A percentile compares a stretch with the other conserved stretches of the same genome.
phyloP scores from a whole-genome alignment of 768 basidiomycete genomes.

The Boletus reticulatus region DNA sequence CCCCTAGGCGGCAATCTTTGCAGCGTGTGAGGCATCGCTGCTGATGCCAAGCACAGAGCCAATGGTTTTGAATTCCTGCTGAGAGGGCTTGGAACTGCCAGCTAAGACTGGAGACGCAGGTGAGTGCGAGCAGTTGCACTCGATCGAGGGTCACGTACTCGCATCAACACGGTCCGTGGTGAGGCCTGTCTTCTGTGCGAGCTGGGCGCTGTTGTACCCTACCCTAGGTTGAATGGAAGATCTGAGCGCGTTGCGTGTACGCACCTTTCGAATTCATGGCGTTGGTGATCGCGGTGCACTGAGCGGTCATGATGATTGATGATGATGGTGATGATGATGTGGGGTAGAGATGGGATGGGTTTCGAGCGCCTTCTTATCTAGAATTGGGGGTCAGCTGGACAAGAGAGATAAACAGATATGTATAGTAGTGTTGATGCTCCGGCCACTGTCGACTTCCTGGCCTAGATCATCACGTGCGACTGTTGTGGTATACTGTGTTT shows the following conservation, averaged over 20 bases:
- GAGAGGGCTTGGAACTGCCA: conserved; percentile 41
- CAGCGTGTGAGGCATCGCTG: conserved; percentile 25
- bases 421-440: neutral
- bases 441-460: too few relatives aligned
- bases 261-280: conserved; percentile 53
- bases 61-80: conserved; percentile 48
- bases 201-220: conserved; percentile 20
- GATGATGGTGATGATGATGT: conserved; percentile 34
- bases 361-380: conserved; percentile 13
- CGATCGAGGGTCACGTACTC: conserved; percentile 38
- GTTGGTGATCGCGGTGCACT: conserved; percentile 55
- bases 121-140: neutral
- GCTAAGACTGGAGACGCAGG: conserved; percentile 43
- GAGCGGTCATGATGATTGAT: conserved; percentile 35
- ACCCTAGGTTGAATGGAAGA: neutral
- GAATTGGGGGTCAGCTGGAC: conserved; percentile 6
- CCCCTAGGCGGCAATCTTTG: neutral
- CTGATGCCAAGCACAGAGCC: conserved; percentile 43
- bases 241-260: neutral
- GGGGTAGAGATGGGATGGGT: neutral
- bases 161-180: conserved; percentile 48
- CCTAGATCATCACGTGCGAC: neutral
- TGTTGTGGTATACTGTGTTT: conserved; percentile 7
- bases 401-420: conserved; percentile 13
- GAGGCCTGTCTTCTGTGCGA: conserved; percentile 46